Percentiles rank a stretch among this genome's conserved stretches.
These are phyloP conservation scores for Kuraishia ogatae DNA, from an alignment of 805 yeast species.

Conservation along the genomic window DNA sequence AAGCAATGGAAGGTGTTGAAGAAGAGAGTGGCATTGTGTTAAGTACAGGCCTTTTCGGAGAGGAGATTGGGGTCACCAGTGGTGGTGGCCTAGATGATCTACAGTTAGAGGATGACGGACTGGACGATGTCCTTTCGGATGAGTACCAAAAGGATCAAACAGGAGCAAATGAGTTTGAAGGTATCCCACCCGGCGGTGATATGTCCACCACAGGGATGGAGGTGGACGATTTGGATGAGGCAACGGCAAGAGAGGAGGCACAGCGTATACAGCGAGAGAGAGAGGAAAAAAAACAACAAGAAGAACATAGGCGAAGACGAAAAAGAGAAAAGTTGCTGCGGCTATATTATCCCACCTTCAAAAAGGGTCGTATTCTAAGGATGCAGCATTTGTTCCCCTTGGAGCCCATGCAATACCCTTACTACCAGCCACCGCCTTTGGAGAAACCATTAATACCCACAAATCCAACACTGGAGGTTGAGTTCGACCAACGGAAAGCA, in stretches of 20 bases:
- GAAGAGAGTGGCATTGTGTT: constrained; percentile 18
- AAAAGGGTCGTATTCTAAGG: constrained; percentile 43
- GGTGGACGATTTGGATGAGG: constrained; percentile 7
- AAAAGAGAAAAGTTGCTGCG: constrained; percentile 27
- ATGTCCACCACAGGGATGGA: constrained; percentile 13
- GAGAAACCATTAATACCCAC: constrained; percentile 48
- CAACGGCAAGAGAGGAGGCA: constrained; percentile 19
- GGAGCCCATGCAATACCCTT: constrained; percentile 42
- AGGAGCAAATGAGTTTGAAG: too few relatives aligned
- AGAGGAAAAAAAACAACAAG: constrained; percentile 4
- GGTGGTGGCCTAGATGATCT: constrained; percentile 22
- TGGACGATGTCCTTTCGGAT: constrained; percentile 12
- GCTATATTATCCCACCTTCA: constrained; percentile 56
- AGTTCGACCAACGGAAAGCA: constrained; percentile 46
- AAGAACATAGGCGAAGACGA: constrained; percentile 19
- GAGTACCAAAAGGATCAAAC: neutral
- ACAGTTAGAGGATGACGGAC: constrained; percentile 18
- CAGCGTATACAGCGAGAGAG: constrained; percentile 10
- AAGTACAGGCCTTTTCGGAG: constrained; percentile 23
- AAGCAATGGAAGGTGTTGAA: constrained; percentile 25
- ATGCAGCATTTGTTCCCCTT: constrained; percentile 61
- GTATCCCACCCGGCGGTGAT: neutral
- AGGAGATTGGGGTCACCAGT: constrained; percentile 18
- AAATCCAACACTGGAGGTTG: constrained; percentile 51
- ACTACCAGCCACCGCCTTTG: constrained; percentile 38